phyloP scores from a whole-genome alignment of 2,329 filamentous ascomycete species.

The Phialophora verrucosa region DNA sequence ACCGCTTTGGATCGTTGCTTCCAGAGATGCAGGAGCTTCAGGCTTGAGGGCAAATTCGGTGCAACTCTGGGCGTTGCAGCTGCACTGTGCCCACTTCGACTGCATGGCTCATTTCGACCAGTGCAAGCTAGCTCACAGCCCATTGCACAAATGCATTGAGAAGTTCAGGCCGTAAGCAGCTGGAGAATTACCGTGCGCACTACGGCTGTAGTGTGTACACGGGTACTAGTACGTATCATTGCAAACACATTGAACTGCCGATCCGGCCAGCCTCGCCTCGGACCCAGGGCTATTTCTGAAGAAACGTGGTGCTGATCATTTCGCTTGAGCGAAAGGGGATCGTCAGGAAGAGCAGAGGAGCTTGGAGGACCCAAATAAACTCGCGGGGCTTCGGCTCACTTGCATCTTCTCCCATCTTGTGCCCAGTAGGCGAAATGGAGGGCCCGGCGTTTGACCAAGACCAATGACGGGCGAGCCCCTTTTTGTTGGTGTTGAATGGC shows the following conservation, averaged over 20 bases:
- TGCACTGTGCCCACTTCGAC: neutral
- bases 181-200: neutral
- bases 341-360: conserved; percentile 13
- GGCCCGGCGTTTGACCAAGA: neutral
- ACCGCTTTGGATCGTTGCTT: conserved; percentile 3
- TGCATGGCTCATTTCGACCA: neutral
- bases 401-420: conserved; percentile 4
- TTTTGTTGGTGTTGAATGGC: neutral
- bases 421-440: neutral
- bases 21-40: conserved; percentile 4
- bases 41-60: neutral
- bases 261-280: conserved; percentile 8
- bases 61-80: neutral
- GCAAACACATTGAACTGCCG: conserved; percentile 10
- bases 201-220: neutral
- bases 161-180: neutral
- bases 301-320: conserved; percentile 16
- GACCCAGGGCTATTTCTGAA: neutral
- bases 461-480: conserved; percentile 9
- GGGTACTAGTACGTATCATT: neutral
- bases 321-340: conserved; percentile 14
- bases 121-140: conserved; percentile 7
- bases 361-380: neutral
- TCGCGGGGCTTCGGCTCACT: conserved; percentile 9
- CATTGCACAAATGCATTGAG: neutral